Evolutionary conservation across 345 rosid species (phyloP).

Genomic region (Rhizophora mangle): DNA sequence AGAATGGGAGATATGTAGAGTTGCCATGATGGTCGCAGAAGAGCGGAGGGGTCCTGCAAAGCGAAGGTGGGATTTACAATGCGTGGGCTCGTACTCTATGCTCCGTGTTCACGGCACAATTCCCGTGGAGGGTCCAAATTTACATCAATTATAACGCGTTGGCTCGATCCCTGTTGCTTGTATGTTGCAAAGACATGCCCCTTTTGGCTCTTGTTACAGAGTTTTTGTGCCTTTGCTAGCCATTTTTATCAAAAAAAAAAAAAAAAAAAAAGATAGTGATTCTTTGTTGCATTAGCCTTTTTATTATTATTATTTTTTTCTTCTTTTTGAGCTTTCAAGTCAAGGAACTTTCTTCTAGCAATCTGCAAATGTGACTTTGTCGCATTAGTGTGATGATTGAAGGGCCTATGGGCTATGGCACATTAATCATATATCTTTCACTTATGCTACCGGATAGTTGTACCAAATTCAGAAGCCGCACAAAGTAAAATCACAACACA

Average conservation of each 20-base stretch:
- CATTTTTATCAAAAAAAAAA: constrained; percentile 10
- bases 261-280: neutral
- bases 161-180: constrained; percentile 18
- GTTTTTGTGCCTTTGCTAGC: neutral
- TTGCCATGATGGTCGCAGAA: constrained; percentile 28
- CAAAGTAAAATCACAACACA: neutral
- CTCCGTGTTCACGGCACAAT: constrained; percentile 22
- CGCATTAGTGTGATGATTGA: neutral
- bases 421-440: neutral
- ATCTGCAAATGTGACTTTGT: neutral
- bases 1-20: constrained; percentile 11
- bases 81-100: constrained; percentile 24
- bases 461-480: neutral
- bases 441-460: neutral
- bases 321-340: constrained; percentile 11
- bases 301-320: neutral
- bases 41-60: constrained; percentile 25
- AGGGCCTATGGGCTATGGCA: too few relatives aligned
- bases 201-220: constrained; percentile 6
- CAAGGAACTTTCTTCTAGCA: constrained; percentile 11
- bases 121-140: constrained; percentile 27
- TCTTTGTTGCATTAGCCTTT: constrained; percentile 1
- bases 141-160: constrained; percentile 31
- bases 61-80: neutral
- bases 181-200: constrained; percentile 31